These are phyloP conservation scores for Ramaria sp. DNA, from an alignment of 768 basidiomycete genomes.

Conservation along the genomic window DNA sequence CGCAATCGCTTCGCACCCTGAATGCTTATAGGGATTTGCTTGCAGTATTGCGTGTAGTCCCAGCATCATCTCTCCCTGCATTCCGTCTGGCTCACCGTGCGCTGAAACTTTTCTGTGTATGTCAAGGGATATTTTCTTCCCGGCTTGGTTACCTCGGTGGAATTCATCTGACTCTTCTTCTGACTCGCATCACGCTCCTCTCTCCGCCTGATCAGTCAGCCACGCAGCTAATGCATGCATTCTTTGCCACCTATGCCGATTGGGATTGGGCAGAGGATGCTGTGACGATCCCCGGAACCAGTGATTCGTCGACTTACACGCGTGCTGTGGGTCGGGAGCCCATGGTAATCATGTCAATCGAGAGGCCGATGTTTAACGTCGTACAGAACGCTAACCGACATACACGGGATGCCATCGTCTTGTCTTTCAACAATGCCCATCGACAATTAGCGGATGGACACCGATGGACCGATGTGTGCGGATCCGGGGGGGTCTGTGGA, in stretches of 20 bases:
- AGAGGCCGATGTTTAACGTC: conserved; percentile 12
- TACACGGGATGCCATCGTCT: conserved; percentile 4
- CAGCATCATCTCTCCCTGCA: not conserved
- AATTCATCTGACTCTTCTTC: conserved; percentile 15
- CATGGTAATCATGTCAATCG: conserved; percentile 14
- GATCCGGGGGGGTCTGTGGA: conserved; percentile 2
- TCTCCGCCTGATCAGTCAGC: conserved; percentile 1
- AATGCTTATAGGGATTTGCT: conserved; percentile 16
- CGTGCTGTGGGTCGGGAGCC: conserved; percentile 11
- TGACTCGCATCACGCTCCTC: conserved; percentile 8
- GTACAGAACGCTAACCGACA: conserved; percentile 10
- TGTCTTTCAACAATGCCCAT: conserved; percentile 2
- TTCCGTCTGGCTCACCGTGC: conserved; percentile 14
- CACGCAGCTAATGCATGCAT: conserved; percentile 11
- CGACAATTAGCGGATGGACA: not conserved
- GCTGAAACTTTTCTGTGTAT: conserved; percentile 11
- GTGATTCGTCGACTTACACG: not conserved
- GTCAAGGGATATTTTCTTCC: conserved; percentile 11
- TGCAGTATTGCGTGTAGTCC: conserved; percentile 7
- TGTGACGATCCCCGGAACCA: conserved; percentile 8
- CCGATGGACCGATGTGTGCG: conserved; percentile 10
- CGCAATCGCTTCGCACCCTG: conserved; percentile 12
- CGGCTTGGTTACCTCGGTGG: conserved; percentile 17
- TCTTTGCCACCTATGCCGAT: conserved; percentile 12
- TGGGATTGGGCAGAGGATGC: conserved; percentile 14